These are phyloP conservation scores for Leccinum subtestaceum DNA, from an alignment of 768 basidiomycete species.

Conservation along the genomic window DNA sequence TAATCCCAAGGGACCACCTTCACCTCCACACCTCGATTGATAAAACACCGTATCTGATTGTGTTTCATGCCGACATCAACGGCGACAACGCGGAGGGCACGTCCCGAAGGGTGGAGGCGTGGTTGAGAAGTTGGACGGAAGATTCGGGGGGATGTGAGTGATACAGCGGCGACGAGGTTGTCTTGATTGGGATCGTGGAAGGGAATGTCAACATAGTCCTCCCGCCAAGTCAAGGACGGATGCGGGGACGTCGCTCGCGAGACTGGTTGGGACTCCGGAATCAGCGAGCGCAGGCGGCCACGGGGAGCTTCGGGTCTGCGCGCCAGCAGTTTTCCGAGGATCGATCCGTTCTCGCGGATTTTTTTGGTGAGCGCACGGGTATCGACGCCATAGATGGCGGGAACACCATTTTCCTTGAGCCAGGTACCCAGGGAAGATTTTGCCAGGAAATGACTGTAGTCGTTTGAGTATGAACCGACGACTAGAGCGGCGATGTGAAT, in stretches of 20 bases:
- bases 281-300: constrained; percentile 34
- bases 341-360: constrained; percentile 90
- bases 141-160: constrained; percentile 62
- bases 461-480: constrained; percentile 89
- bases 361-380: constrained; percentile 96
- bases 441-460: constrained; percentile 94
- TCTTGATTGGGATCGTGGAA: constrained; percentile 85
- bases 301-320: constrained; percentile 48
- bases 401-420: constrained; percentile 93
- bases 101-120: constrained; percentile 72
- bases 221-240: constrained; percentile 63
- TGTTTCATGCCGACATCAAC: constrained; percentile 99
- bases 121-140: constrained; percentile 60
- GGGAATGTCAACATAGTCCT: constrained; percentile 78
- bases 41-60: constrained; percentile 98
- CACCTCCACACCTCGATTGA: constrained; percentile 85
- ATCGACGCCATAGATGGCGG: constrained; percentile 94
- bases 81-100: constrained; percentile 80
- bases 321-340: constrained; percentile 83
- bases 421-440: constrained; percentile 82
- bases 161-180: constrained; percentile 91
- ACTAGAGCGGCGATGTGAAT: constrained; percentile 93
- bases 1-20: constrained; percentile 99
- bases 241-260: constrained; percentile 56
- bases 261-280: constrained; percentile 38